Evolutionary conservation across 305 asterid genomes (phyloP), one percentile per base, ranked within the genome.

Genomic region (Fraxinus dipetala): DNA sequence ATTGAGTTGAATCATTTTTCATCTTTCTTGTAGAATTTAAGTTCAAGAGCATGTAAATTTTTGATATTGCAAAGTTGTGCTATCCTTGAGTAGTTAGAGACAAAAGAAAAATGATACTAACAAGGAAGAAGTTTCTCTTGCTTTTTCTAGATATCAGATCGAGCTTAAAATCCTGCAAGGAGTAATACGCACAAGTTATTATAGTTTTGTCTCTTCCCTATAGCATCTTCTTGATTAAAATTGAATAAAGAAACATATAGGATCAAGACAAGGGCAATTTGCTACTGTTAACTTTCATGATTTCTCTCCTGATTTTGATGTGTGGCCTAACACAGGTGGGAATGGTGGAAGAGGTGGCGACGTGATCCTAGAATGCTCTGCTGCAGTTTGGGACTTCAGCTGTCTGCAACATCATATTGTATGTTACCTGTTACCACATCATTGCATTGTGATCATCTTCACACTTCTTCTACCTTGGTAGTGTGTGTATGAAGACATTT

Each of bases 341-440:
- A 91, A 90, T 88, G 99, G 99, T 80, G 99, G 99, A 79, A 86
- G 90, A 89, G 98, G 99, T 59, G 99, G 99, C 78, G 95, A 96
- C 30, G 98, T 96, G 38, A 88, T 96, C 79, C 87, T 96, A 87
- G 98, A 96, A 88, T 90, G 94, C 82, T 92, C 96, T 20, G 76
- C 94, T 40, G 80, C 95, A 63, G 91, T 90, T 54, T 96, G 99
- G 98, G 98, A 95, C 90, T 92, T 94, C 87, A 94, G 99, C 86
- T 63, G 95, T 86, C 87, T 95, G 88, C 98, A 92, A 84, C 98
- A 92, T 88, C 99, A 94, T 82, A 76, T 87, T 16, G 98, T 96
- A 82, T 40, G 97, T 88, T 83, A 73, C 67, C 83, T 78, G 61
- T 85, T 85, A 79, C 56, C 81, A 65, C 36, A 67, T 38, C 34